Evolutionary conservation across 2,329 filamentous ascomycete species (phyloP).

Genomic region (Pseudohalonectria lignicola): DNA sequence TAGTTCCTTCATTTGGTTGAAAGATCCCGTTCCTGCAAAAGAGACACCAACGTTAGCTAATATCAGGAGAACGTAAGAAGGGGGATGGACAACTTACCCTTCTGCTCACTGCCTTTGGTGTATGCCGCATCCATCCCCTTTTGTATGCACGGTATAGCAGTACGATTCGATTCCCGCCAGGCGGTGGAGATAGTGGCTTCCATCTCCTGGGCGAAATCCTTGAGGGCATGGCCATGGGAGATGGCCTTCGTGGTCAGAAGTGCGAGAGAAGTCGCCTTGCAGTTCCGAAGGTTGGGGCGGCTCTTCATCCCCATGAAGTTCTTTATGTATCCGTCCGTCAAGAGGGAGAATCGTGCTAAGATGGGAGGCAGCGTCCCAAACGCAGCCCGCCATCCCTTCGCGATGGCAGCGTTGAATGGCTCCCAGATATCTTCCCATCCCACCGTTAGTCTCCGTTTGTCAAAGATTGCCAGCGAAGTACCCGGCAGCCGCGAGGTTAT

Average conservation of each 20-base stretch:
- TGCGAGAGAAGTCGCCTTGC: background rate
- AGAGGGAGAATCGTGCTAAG: conserved; percentile 5
- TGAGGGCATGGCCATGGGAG: background rate
- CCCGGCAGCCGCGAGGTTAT: too few species aligned
- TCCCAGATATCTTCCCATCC: background rate
- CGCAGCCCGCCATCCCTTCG: conserved; percentile 13
- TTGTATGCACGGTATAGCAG: background rate
- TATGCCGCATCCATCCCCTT: background rate
- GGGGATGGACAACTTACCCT: too few species aligned
- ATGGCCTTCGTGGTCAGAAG: background rate
- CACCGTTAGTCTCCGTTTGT: background rate
- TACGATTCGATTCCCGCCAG: background rate
- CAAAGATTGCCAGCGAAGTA: too few species aligned
- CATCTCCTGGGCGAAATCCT: background rate
- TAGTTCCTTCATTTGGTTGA: background rate
- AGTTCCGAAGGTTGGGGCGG: background rate
- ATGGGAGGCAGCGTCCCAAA: conserved; percentile 14
- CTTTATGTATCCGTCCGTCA: background rate
- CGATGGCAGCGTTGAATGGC: background rate
- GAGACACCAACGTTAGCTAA: too few species aligned
- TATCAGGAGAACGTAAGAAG: too few species aligned
- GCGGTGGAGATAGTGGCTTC: background rate
- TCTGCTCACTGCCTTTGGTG: background rate
- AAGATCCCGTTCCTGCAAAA: background rate
- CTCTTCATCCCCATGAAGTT: background rate